phyloP scores from a whole-genome alignment of 257 asterid species.

The Nicotiana undulata region DNA sequence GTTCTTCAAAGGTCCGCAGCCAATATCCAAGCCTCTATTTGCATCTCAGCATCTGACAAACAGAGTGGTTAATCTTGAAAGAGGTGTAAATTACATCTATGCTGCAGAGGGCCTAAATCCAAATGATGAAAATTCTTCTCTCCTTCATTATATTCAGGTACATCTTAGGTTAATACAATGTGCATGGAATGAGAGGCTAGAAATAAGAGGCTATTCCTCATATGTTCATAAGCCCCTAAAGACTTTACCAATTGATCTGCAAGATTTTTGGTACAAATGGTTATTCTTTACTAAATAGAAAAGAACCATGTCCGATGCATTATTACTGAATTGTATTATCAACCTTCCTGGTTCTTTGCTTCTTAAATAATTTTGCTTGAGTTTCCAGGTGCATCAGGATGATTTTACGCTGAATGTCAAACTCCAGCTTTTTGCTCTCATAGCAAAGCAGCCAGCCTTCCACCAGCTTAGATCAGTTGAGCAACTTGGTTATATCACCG shows the following conservation, averaged over 20 bases:
- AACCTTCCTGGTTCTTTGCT: not conserved
- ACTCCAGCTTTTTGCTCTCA: conserved; percentile 81
- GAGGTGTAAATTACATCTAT: conserved; percentile 53
- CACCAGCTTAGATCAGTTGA: conserved; percentile 99
- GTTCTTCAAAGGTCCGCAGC: conserved; percentile 57
- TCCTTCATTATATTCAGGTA: conserved; percentile 94
- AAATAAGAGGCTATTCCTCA: not conserved
- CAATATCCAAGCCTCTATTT: conserved; percentile 61
- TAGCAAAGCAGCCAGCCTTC: conserved; percentile 94
- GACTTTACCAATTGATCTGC: not conserved
- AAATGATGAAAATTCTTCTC: conserved; percentile 88
- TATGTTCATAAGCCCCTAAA: not conserved
- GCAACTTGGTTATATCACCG: conserved; percentile 96
- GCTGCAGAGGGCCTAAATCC: conserved; percentile 78
- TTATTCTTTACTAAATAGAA: not conserved
- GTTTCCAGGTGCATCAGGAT: conserved; percentile 80
- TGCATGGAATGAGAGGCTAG: not conserved
- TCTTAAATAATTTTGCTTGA: not conserved
- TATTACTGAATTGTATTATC: not conserved
- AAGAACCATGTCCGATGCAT: not conserved
- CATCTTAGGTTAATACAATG: not conserved
- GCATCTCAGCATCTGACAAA: conserved; percentile 80
- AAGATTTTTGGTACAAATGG: not conserved
- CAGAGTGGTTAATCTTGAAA: conserved; percentile 77
- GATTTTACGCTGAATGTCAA: conserved; percentile 72